A percentile compares a stretch with the other conserved stretches of the same genome.
Evolutionary conservation across 176 grass and related monocot genomes (phyloP).

Genomic region (Triticum timopheevii): DNA sequence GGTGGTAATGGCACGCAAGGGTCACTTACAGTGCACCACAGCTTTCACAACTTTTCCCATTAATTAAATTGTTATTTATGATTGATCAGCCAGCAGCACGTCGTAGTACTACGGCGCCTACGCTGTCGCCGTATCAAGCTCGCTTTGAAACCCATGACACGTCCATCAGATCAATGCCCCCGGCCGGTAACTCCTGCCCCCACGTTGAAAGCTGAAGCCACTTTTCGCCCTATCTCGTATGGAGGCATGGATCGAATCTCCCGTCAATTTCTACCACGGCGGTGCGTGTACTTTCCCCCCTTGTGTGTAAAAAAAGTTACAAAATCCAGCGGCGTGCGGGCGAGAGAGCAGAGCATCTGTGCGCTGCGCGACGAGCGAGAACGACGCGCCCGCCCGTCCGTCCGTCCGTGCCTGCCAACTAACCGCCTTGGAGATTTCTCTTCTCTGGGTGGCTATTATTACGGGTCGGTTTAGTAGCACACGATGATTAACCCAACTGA

Average conservation of each 20-base stretch:
- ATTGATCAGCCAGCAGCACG: not conserved
- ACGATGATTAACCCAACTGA: conserved; percentile 21
- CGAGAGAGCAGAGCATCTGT: not conserved
- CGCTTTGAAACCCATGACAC: no score
- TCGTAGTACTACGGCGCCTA: not conserved
- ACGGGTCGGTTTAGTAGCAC: not conserved
- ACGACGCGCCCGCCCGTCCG: not conserved
- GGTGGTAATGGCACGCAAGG: not conserved
- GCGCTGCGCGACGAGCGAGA: not conserved
- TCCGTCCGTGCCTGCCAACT: not conserved
- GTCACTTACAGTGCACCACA: not conserved
- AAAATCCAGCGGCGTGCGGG: not conserved
- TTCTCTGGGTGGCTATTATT: not conserved
- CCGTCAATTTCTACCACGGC: not conserved
- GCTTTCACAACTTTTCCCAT: conserved; percentile 14
- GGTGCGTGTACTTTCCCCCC: not conserved
- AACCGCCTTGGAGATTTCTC: conserved; percentile 25
- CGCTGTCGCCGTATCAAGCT: not conserved
- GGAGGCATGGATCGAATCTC: not conserved
- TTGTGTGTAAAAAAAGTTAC: not conserved
- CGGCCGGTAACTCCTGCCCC: not conserved
- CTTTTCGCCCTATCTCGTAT: not conserved
- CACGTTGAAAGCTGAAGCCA: not conserved
- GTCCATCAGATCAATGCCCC: not conserved
- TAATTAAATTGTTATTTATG: not conserved